Evolutionary conservation across 2,329 filamentous ascomycete species (phyloP).

Genomic region (Aspergillus neotritici): DNA sequence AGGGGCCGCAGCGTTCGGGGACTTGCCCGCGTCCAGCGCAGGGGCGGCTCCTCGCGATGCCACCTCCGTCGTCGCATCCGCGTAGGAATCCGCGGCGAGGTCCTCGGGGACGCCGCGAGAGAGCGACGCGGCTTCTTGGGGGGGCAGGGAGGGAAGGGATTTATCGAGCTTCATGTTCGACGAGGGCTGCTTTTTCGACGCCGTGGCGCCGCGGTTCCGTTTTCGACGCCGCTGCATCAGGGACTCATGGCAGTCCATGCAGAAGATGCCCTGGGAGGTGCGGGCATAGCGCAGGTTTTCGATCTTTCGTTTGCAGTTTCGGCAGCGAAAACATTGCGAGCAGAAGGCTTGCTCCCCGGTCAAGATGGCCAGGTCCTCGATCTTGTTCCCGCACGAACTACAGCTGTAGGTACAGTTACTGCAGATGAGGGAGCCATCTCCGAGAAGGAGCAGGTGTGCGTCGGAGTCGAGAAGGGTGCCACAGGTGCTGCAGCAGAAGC

Average conservation of each 20-base stretch:
- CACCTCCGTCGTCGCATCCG: slow-evolving; percentile 45
- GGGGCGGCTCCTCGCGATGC: slow-evolving; percentile 16
- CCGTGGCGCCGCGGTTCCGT: slow-evolving; percentile 61
- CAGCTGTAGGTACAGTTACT: slow-evolving; percentile 99
- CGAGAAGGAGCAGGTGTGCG: slow-evolving; percentile 91
- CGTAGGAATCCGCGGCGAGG: slow-evolving; percentile 56
- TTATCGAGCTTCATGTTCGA: slow-evolving; percentile 69
- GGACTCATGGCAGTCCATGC: slow-evolving; percentile 97
- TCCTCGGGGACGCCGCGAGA: slow-evolving; percentile 51
- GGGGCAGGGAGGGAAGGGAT: slow-evolving; percentile 83
- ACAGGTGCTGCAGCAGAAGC: slow-evolving; percentile 96
- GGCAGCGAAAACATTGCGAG: slow-evolving; percentile 91
- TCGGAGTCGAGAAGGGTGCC: slow-evolving; percentile 94
- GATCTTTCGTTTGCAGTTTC: slow-evolving; percentile 98
- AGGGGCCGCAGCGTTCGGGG: slow-evolving; percentile 21
- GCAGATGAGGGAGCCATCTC: slow-evolving; percentile 96
- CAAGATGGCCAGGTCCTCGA: slow-evolving; percentile 93
- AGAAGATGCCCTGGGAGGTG: slow-evolving; percentile 97
- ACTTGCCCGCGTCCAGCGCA: slow-evolving; percentile 20
- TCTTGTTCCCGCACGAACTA: slow-evolving; percentile 93
- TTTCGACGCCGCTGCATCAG: slow-evolving; percentile 90
- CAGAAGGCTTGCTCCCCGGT: slow-evolving; percentile 98
- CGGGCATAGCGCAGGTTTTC: slow-evolving; percentile 96
- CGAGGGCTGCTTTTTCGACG: slow-evolving; percentile 38
- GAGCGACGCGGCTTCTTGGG: slow-evolving; percentile 60